Base-by-base conservation (phyloP, 2,329 filamentous ascomycete species). In the Chrysoporthe cubensis region DNA sequence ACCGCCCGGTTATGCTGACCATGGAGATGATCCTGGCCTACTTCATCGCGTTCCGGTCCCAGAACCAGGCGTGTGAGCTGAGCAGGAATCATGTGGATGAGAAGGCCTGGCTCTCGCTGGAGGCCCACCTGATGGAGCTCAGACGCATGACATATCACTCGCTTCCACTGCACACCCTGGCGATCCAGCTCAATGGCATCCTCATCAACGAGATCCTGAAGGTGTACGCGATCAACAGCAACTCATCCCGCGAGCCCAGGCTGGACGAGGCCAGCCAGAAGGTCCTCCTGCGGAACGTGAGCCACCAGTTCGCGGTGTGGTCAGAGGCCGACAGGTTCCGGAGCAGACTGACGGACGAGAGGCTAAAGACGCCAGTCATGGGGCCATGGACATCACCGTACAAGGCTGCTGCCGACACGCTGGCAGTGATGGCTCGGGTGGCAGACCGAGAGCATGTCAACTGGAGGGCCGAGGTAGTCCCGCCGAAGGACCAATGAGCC, bases 21-120 rank as follows among this genome's bases (percentile, higher is more conserved):
- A 75, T 86, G 9, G 84, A 86, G 72, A 83, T 84, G 74, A 79
- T 84, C 26, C 74, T 86, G 64, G 80, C 83, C 5, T 88, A 86
- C 71, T 83, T 88, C 77, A 76, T 85, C 16, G 80, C 81, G 1
- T 87, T 88, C 74, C 80, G 85, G 69, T 78, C 83, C 2, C 76
- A 83, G 57, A 83, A 83, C 74, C 79, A 82, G 57, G 76, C 76
- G 13, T 80, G 83, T 4, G 75, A 77, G 37, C 71, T 84, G n/a
- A 79, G 82, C 65, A 80, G 80, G 62, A 82, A 80, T 70, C 74
- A 77, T 40, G 76, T 75, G 63, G 83, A 86, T 54, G 73, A 79
- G 7, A 71, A 70, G 2, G 72, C 75, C 42, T 86, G 83, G 83
- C 74, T 76, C 52, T 79, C 76, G 66, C 76, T 86, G 62, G 75